Evolutionary conservation across 176 grass and related monocot species (phyloP).

Genomic region (Aegilops speltoides): DNA sequence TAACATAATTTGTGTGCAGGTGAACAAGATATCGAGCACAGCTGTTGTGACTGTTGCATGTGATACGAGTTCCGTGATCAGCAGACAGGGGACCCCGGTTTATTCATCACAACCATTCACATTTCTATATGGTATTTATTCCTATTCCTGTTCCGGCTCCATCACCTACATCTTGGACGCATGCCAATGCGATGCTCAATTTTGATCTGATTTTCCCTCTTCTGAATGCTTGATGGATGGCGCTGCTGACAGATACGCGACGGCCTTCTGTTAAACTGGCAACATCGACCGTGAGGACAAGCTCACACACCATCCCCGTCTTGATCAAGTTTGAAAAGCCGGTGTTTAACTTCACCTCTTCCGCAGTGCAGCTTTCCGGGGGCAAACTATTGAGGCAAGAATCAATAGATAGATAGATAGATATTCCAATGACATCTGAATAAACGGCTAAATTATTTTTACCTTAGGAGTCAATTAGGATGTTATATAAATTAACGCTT

Average conservation of each 20-base stretch:
- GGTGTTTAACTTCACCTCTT: constrained; percentile 87
- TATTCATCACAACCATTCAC: constrained; percentile 53
- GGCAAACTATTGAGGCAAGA: constrained; percentile 72
- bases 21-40: constrained; percentile 50
- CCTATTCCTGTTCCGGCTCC: not conserved
- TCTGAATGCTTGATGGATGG: not conserved
- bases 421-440: not conserved
- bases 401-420: too few species aligned
- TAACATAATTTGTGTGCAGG: constrained; percentile 22
- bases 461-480: too few species aligned
- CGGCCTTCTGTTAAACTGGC: constrained; percentile 77
- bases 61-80: constrained; percentile 63
- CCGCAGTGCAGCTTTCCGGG: constrained; percentile 60
- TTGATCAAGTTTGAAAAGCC: constrained; percentile 90
- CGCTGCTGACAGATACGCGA: constrained; percentile 41
- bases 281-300: constrained; percentile 63
- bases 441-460: not conserved
- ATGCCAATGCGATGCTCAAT: not conserved
- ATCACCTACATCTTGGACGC: not conserved
- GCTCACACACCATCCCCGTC: constrained; percentile 54
- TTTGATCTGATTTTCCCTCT: not conserved
- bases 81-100: constrained; percentile 84
- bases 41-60: constrained; percentile 62
- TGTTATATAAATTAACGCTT: not conserved
- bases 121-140: constrained; percentile 79